These are phyloP conservation scores for Diaporthe eres DNA, from an alignment of 2,329 filamentous ascomycete genomes.

Conservation along the genomic window DNA sequence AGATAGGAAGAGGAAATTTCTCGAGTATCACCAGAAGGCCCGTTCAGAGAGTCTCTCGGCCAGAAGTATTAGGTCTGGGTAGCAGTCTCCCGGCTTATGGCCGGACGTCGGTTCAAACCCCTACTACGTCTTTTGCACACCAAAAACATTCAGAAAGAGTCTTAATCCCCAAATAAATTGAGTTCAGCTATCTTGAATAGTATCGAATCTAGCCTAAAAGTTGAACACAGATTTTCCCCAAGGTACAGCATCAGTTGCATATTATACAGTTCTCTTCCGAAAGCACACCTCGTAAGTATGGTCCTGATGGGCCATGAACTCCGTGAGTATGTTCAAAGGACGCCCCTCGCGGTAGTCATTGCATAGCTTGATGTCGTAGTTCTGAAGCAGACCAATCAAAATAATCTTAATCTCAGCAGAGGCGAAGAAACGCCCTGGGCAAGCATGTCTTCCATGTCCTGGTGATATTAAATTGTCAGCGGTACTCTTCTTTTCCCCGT, in stretches of 20 bases:
- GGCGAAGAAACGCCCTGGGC: slow-evolving; percentile 25
- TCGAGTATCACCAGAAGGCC: no score
- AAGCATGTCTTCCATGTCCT: slow-evolving; percentile 12
- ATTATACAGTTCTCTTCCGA: background rate
- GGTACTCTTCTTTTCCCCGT: background rate
- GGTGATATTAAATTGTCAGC: background rate
- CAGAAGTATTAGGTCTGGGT: background rate
- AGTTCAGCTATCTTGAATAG: background rate
- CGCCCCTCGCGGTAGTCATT: background rate
- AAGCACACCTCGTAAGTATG: background rate
- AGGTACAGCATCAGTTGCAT: background rate
- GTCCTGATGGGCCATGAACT: background rate
- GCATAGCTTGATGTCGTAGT: slow-evolving; percentile 10
- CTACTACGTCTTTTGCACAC: background rate
- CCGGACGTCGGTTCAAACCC: background rate
- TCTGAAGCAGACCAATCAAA: background rate
- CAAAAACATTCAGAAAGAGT: background rate
- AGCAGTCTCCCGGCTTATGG: background rate
- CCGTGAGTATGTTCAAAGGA: background rate
- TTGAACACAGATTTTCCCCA: background rate
- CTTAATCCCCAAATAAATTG: background rate
- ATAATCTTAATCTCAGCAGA: slow-evolving; percentile 19
- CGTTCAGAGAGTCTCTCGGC: no score
- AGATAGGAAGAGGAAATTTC: no score
- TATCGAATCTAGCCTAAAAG: background rate